These are phyloP conservation scores for Trichodelitschia bisporula DNA, from an alignment of 495 filamentous ascomycete species.

Conservation along the genomic window DNA sequence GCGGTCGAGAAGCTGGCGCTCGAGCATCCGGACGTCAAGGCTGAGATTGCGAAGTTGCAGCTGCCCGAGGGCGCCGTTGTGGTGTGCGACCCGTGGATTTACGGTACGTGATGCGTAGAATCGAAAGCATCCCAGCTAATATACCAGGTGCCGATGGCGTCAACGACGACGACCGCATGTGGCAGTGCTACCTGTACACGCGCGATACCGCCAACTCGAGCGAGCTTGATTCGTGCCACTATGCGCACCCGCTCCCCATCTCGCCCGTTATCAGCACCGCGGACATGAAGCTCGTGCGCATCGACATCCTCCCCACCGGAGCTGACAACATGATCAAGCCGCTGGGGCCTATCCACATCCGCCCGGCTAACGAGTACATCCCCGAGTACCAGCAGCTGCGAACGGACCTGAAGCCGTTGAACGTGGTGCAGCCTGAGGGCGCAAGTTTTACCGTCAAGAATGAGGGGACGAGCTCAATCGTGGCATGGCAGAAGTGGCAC, in stretches of 20 bases:
- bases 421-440: conserved; percentile 54
- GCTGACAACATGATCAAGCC: conserved; percentile 31
- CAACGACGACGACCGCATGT: conserved; percentile 32
- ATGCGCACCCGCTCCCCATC: conserved; percentile 52
- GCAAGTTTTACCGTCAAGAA: conserved; percentile 36
- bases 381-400: conserved; percentile 39
- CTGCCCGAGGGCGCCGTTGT: conserved; percentile 35
- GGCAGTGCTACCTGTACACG: conserved; percentile 44
- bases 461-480: conserved; percentile 18
- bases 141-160: conserved; percentile 30
- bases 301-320: conserved; percentile 35
- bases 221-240: conserved; percentile 48
- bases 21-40: conserved; percentile 29
- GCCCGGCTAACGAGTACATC: conserved; percentile 45
- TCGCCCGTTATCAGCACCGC: conserved; percentile 49
- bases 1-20: conserved; percentile 30
- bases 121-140: no score
- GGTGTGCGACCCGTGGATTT: conserved; percentile 47
- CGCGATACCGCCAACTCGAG: conserved; percentile 27
- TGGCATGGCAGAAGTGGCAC: conserved; percentile 50
- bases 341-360: conserved; percentile 27
- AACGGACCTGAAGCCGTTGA: conserved; percentile 47
- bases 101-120: no score
- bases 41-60: conserved; percentile 36
- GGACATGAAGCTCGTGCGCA: conserved; percentile 35